Percentiles rank a stretch among this genome's conserved stretches.
Evolutionary conservation across 1,284 basidiomycete genomes (phyloP).

Genomic region (Malassezia restricta): DNA sequence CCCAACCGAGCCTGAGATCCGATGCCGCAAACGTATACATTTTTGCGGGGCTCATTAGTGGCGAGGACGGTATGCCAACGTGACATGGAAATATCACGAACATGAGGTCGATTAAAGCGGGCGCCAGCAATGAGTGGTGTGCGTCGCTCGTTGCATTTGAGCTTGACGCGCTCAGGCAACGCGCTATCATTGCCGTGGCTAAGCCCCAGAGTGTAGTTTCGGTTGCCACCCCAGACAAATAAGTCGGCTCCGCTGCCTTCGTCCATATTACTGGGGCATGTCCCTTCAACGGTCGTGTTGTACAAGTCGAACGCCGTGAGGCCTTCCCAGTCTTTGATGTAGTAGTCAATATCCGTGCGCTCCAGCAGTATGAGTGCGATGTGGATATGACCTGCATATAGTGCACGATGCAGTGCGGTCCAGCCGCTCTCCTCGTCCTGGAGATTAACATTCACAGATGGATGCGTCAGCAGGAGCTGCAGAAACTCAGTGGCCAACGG

Average conservation of each 20-base stretch:
- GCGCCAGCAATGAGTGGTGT: slow-evolving; percentile 17
- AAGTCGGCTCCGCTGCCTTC: slow-evolving; percentile 51
- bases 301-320: slow-evolving; percentile 88
- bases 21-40: slow-evolving; percentile 41
- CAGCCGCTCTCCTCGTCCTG: slow-evolving; percentile 58
- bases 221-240: slow-evolving; percentile 83
- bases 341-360: slow-evolving; percentile 61
- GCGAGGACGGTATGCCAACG: slow-evolving; percentile 37
- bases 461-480: slow-evolving; percentile 64
- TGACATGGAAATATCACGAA: slow-evolving; percentile 37
- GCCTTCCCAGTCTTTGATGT: slow-evolving; percentile 74
- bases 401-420: slow-evolving; percentile 79
- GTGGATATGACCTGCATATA: slow-evolving; percentile 74
- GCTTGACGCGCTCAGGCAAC: slow-evolving; percentile 65
- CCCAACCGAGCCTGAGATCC: slow-evolving; percentile 52
- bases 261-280: slow-evolving; percentile 21
- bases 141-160: slow-evolving; percentile 40
- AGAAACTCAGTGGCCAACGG: slow-evolving; percentile 65
- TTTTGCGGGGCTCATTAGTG: slow-evolving; percentile 32
- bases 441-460: slow-evolving; percentile 67
- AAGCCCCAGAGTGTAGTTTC: slow-evolving; percentile 57
- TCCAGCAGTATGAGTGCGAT: slow-evolving; percentile 65
- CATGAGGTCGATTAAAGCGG: slow-evolving; percentile 29
- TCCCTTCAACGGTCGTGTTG: slow-evolving; percentile 51
- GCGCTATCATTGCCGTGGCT: slow-evolving; percentile 67